Percentiles rank a stretch among this genome's conserved stretches.
Conservation (phyloP, 768 basidiomycete genomes). For the Phylloporus sp. region DNA sequence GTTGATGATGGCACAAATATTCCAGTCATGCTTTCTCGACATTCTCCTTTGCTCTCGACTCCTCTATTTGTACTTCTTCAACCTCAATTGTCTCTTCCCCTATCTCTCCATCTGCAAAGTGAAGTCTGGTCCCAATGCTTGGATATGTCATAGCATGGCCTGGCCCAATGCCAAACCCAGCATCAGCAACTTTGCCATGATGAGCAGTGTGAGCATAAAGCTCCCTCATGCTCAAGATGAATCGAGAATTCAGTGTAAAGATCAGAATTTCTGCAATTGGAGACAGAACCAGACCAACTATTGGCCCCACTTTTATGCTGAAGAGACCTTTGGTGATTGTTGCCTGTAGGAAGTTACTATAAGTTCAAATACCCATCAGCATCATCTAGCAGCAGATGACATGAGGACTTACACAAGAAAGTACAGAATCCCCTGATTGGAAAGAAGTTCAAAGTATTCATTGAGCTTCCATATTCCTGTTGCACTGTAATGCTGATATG, state of each 20-base stretch:
- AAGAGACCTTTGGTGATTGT: background rate
- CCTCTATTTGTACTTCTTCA: background rate
- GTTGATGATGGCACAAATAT: too few relatives aligned
- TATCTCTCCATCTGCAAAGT: background rate
- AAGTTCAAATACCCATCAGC: background rate
- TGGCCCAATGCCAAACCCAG: constrained; percentile 1
- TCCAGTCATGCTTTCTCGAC: background rate
- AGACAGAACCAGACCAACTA: background rate
- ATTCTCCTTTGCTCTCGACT: too few relatives aligned
- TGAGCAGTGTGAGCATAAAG: background rate
- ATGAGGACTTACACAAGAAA: constrained; percentile 1
- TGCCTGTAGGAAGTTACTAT: constrained; percentile 1
- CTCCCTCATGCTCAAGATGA: constrained; percentile 6
- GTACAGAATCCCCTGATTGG: constrained; percentile 7
- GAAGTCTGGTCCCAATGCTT: background rate
- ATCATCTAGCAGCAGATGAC: background rate
- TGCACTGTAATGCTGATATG: background rate
- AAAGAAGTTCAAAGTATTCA: constrained; percentile 4
- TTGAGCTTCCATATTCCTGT: constrained; percentile 6
- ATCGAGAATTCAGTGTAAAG: constrained; percentile 1
- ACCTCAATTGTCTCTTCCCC: background rate
- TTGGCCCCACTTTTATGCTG: background rate
- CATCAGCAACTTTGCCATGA: background rate
- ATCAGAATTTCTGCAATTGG: background rate
- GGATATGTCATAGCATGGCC: background rate